Conservation (phyloP, 371 early-diverging fungal genomes). For the Blastocladiella emersonii region DNA sequence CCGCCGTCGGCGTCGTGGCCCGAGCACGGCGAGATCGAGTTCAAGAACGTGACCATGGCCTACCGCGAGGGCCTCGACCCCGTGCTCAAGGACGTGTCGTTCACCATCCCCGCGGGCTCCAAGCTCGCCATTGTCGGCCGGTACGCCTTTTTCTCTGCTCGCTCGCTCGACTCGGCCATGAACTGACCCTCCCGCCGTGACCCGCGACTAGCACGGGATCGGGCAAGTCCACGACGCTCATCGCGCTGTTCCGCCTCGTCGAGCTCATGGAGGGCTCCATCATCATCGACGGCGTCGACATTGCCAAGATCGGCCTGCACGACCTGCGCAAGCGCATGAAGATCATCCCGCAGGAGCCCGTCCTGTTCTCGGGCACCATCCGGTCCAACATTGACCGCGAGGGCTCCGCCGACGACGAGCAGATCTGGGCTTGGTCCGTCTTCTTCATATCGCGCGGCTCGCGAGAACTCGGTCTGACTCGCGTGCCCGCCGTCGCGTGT, state of each 20-base stretch:
- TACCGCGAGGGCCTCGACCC: conserved; percentile 54
- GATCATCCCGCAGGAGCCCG: conserved; percentile 51
- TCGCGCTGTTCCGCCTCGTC: conserved; percentile 78
- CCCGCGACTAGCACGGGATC: conserved; percentile 86
- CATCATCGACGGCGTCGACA: conserved; percentile 70
- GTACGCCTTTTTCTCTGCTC: no score
- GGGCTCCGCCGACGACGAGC: conserved; percentile 14
- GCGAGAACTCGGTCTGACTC: no score
- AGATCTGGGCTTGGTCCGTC: conserved; percentile 39
- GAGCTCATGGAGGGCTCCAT: conserved; percentile 64
- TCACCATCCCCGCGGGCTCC: conserved; percentile 43
- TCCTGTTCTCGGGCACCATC: conserved; percentile 36
- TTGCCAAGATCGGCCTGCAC: conserved; percentile 53
- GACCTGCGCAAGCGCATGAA: conserved; percentile 51
- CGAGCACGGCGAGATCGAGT: conserved; percentile 45
- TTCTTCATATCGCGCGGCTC: neutral
- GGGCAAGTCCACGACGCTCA: conserved; percentile 79
- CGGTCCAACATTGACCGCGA: conserved; percentile 11
- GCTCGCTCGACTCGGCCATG: no score
- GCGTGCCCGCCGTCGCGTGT: neutral
- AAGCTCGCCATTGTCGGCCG: conserved; percentile 77
- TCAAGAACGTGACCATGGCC: conserved; percentile 45
- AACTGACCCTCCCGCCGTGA: no score
- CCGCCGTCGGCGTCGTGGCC: conserved; percentile 40
- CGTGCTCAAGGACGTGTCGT: conserved; percentile 50